Evolutionary conservation across 805 yeast species (phyloP).

Genomic region (Myxozyma udenii): DNA sequence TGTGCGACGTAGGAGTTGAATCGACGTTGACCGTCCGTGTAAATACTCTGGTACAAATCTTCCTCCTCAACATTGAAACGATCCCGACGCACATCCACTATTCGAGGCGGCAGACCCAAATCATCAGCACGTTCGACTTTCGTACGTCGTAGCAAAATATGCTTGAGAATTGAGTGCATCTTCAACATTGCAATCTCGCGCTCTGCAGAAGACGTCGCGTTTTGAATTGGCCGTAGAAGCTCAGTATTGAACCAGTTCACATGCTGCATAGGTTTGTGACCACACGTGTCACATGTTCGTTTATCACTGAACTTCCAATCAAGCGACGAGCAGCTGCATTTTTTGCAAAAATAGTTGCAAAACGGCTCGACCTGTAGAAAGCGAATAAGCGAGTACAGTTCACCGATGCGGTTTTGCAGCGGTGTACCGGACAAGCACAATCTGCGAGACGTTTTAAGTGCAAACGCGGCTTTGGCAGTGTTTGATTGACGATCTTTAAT

Average conservation of each 20-base stretch:
- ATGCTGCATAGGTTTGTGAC: constrained; percentile 91
- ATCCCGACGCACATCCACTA: constrained; percentile 84
- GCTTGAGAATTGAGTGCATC: constrained; percentile 68
- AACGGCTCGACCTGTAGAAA: constrained; percentile 83
- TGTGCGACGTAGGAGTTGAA: constrained; percentile 91
- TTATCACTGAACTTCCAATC: constrained; percentile 85
- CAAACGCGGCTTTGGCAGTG: constrained; percentile 88
- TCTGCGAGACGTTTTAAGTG: constrained; percentile 64
- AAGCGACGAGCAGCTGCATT: constrained; percentile 74
- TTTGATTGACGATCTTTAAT: constrained; percentile 92
- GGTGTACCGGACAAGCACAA: constrained; percentile 98
- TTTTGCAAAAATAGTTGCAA: constrained; percentile 86
- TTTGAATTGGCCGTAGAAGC: constrained; percentile 91
- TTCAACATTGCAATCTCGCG: constrained; percentile 75
- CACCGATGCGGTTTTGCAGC: constrained; percentile 93
- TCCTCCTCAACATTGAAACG: constrained; percentile 91
- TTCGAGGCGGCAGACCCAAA: constrained; percentile 92
- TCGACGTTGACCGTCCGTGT: constrained; percentile 79
- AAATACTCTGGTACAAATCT: constrained; percentile 83
- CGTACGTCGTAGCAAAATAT: constrained; percentile 89
- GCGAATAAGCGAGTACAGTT: constrained; percentile 85
- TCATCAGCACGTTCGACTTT: constrained; percentile 97
- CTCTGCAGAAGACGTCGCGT: constrained; percentile 71
- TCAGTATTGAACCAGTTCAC: constrained; percentile 94
- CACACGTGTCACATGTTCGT: constrained; percentile 81